Conservation (phyloP, 331 rosid genomes). For the Pyrus hybrid region DNA sequence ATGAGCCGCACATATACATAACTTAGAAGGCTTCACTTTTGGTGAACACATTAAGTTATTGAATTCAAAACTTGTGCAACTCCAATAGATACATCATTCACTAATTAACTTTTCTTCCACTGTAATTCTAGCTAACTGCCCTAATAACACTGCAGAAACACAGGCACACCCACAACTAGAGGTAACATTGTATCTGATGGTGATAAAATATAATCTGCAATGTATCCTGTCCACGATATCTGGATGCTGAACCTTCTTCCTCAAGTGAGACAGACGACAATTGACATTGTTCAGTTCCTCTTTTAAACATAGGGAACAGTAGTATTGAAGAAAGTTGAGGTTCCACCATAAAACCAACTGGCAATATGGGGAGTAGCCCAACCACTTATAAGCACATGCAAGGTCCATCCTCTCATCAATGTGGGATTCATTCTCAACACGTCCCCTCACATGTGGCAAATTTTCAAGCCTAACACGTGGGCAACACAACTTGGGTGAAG, state of each 20-base stretch:
- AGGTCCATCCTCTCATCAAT: too few species aligned
- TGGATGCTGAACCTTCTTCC: background rate
- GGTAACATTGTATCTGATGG: background rate
- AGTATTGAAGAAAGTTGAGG: too few species aligned
- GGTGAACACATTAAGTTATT: background rate
- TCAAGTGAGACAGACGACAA: background rate
- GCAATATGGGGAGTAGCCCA: too few species aligned
- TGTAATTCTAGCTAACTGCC: background rate
- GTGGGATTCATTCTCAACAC: too few species aligned
- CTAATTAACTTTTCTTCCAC: background rate
- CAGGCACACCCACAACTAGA: background rate
- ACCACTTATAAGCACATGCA: too few species aligned
- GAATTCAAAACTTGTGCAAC: background rate
- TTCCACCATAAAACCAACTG: too few species aligned
- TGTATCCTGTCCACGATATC: background rate
- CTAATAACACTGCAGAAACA: background rate
- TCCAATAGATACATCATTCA: background rate
- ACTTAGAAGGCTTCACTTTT: background rate
- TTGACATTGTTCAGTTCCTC: background rate
- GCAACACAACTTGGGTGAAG: too few species aligned
- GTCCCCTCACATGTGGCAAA: too few species aligned
- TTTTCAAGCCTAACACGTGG: too few species aligned
- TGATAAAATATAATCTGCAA: background rate
- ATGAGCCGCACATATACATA: background rate
- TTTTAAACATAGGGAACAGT: background rate